Conservation (phyloP, 2,329 filamentous ascomycete species). For the Ascochyta viciae-villosae region DNA sequence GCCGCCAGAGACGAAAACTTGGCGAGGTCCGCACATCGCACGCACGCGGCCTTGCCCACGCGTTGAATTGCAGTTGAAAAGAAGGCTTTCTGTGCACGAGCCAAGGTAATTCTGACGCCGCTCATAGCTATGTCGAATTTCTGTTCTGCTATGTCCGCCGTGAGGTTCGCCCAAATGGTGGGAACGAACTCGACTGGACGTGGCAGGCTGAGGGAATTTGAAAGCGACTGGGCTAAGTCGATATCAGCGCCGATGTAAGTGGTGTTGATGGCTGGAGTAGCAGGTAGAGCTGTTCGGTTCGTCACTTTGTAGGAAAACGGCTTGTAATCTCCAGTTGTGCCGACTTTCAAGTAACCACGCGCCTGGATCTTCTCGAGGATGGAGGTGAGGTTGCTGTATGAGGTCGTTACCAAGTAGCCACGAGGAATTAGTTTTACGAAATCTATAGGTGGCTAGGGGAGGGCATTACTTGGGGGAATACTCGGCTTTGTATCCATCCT, state of each 20-base stretch:
- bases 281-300: constrained; percentile 18
- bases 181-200: constrained; percentile 19
- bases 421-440: too few species aligned
- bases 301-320: constrained; percentile 24
- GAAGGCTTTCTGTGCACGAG: constrained; percentile 13
- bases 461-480: too few species aligned
- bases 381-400: constrained; percentile 15
- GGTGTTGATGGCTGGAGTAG: constrained; percentile 16
- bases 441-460: too few species aligned
- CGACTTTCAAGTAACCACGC: constrained; percentile 24
- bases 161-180: constrained; percentile 19
- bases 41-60: constrained; percentile 21
- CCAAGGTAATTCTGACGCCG: constrained; percentile 22
- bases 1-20: constrained; percentile 15
- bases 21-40: constrained; percentile 15
- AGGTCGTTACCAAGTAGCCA: neutral
- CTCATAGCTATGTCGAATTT: constrained; percentile 24
- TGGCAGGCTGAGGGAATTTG: constrained; percentile 17
- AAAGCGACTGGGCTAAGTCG: constrained; percentile 16
- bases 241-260: constrained; percentile 24
- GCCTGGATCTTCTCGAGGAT: constrained; percentile 18
- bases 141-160: constrained; percentile 5
- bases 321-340: constrained; percentile 26
- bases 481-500: neutral
- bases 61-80: constrained; percentile 18